Conservation (phyloP, 345 rosid genomes). For the Brassica rapa region DNA sequence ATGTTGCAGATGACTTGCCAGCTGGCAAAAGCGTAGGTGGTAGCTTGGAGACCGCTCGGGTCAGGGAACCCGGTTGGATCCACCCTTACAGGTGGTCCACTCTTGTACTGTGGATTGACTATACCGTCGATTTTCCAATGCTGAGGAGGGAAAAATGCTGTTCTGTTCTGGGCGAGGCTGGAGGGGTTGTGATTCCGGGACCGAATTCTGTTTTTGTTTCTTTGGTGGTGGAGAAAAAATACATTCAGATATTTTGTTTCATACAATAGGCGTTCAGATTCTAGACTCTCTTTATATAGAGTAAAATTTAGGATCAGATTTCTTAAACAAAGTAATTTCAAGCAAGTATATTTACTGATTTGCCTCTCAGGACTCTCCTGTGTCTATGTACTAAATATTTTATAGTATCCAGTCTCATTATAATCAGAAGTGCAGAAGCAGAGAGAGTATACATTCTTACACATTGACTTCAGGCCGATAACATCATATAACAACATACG, state of each 20-base stretch:
- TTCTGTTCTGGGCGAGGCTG: slow-evolving; percentile 43
- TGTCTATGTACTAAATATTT: neutral
- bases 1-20: slow-evolving; percentile 88
- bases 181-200: too few species aligned
- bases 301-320: neutral
- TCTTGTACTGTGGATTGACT: slow-evolving; percentile 51
- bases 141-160: slow-evolving; percentile 69
- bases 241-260: too few species aligned
- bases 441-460: neutral
- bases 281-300: too few species aligned
- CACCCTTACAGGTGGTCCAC: slow-evolving; percentile 48
- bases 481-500: neutral
- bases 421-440: neutral
- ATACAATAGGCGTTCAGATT: too few species aligned
- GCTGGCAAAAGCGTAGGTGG: slow-evolving; percentile 60
- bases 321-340: neutral
- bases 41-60: slow-evolving; percentile 63
- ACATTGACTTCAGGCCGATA: too few species aligned
- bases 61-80: slow-evolving; percentile 77
- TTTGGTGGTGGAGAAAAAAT: too few species aligned
- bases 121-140: slow-evolving; percentile 70
- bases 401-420: neutral
- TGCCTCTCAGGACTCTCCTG: neutral
- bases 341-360: neutral
- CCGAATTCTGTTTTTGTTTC: too few species aligned